These are phyloP conservation scores for Funneliformis mosseae DNA, from an alignment of 192 early-diverging fungal genomes.

Conservation along the genomic window DNA sequence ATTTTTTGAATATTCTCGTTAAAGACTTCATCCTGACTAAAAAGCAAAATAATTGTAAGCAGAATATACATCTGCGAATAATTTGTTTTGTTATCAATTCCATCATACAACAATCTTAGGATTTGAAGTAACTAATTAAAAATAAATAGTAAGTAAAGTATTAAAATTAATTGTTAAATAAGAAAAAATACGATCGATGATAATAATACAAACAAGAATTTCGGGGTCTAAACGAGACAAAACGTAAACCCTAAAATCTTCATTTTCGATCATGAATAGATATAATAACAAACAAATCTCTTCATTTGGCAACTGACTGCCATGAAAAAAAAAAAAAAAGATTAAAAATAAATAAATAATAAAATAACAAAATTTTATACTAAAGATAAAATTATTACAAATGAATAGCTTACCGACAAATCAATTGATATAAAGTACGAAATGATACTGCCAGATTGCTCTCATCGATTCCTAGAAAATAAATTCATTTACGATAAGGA, in stretches of 20 bases:
- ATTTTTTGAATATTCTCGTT: slow-evolving; percentile 75
- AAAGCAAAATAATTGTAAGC: slow-evolving; percentile 63
- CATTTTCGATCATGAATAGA: slow-evolving; percentile 64
- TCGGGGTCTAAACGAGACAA: slow-evolving; percentile 77
- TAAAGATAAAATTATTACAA: neutral
- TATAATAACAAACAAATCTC: slow-evolving; percentile 70
- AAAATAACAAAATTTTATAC: too few species aligned
- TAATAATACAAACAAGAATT: slow-evolving; percentile 56
- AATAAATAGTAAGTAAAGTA: neutral
- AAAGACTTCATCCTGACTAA: slow-evolving; percentile 73
- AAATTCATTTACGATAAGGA: neutral
- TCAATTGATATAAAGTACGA: slow-evolving; percentile 52
- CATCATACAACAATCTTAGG: slow-evolving; percentile 67
- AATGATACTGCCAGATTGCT: slow-evolving; percentile 48
- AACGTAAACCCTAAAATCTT: slow-evolving; percentile 68
- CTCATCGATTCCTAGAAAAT: slow-evolving; percentile 38
- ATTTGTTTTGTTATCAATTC: slow-evolving; percentile 58
- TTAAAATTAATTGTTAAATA: neutral
- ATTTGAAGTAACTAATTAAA: slow-evolving; percentile 58
- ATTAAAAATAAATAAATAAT: neutral
- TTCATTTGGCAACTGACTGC: slow-evolving; percentile 54
- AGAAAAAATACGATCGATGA: neutral
- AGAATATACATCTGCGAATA: slow-evolving; percentile 71
- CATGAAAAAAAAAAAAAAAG: neutral
- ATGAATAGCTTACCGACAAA: slow-evolving; percentile 50